Conservation (phyloP, 2,329 filamentous ascomycete species). For the Trichoderma koningiopsis region DNA sequence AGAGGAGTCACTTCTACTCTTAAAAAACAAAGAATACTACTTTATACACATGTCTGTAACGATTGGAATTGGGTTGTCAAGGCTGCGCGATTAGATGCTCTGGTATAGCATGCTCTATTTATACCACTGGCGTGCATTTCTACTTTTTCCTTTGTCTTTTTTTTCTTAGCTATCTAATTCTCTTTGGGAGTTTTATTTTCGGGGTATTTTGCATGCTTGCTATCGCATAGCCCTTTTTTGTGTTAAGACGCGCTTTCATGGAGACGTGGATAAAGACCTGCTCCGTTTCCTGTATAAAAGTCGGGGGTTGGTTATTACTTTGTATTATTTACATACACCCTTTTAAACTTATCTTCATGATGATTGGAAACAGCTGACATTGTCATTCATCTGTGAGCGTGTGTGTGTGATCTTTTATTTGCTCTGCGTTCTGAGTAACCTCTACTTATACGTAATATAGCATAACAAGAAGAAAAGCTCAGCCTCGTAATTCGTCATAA, state of each 20-base stretch:
- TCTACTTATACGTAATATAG: not conserved
- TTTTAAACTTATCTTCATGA: constrained; percentile 4
- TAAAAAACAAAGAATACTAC: constrained; percentile 35
- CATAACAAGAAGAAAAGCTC: not conserved
- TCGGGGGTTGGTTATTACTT: constrained; percentile 1
- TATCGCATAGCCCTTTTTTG: constrained; percentile 17
- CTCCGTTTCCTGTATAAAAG: constrained; percentile 17
- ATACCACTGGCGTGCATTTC: not conserved
- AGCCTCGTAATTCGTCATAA: not conserved
- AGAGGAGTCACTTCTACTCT: constrained; percentile 61
- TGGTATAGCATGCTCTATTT: constrained; percentile 14
- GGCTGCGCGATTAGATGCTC: constrained; percentile 11
- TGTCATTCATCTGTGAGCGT: not conserved
- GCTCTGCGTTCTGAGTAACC: not conserved
- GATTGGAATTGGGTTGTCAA: not conserved
- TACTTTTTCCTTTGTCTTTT: not conserved
- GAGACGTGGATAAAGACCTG: not conserved
- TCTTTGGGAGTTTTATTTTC: not conserved
- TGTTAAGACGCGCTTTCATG: constrained; percentile 8
- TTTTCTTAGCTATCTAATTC: not conserved
- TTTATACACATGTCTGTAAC: not conserved
- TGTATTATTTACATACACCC: constrained; percentile 14
- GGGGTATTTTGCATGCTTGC: constrained; percentile 3
- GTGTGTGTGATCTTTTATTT: not conserved
- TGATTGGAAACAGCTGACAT: not conserved